phyloP scores from a whole-genome alignment of 1,284 basidiomycete genomes.

The Pascua guehoae region DNA sequence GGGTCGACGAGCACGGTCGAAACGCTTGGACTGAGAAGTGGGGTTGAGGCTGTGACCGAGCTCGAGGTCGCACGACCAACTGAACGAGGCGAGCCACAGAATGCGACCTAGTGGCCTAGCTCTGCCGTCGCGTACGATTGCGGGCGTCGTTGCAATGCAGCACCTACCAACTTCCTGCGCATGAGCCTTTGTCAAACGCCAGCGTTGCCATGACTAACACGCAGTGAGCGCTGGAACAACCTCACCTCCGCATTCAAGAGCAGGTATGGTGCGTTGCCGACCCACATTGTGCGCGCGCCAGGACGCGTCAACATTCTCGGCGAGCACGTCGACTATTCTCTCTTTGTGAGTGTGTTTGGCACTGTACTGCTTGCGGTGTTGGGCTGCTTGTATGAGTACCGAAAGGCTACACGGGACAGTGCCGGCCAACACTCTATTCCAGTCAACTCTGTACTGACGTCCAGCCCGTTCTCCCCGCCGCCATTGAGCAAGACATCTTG shows the following conservation, averaged over 20 bases:
- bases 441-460: background rate
- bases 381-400: background rate
- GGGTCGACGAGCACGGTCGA: no score
- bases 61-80: no score
- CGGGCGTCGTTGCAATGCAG: no score
- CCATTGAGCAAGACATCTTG: constrained; percentile 78
- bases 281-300: constrained; percentile 72
- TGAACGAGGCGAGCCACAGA: no score
- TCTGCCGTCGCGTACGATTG: no score
- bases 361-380: constrained; percentile 49
- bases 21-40: no score
- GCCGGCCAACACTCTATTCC: no score
- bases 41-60: no score
- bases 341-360: constrained; percentile 33
- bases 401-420: no score
- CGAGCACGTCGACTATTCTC: constrained; percentile 79
- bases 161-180: background rate
- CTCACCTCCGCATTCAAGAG: constrained; percentile 62
- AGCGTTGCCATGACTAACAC: background rate
- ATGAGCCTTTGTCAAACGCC: background rate
- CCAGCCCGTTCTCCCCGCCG: constrained; percentile 66
- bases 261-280: constrained; percentile 64
- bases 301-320: constrained; percentile 76
- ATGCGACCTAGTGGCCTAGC: no score
- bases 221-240: constrained; percentile 60